A percentile compares a stretch with the other conserved stretches of the same genome.
These are phyloP conservation scores for Prototheca wickerhamii DNA, from an alignment of 163 green algal species.

Conservation along the genomic window DNA sequence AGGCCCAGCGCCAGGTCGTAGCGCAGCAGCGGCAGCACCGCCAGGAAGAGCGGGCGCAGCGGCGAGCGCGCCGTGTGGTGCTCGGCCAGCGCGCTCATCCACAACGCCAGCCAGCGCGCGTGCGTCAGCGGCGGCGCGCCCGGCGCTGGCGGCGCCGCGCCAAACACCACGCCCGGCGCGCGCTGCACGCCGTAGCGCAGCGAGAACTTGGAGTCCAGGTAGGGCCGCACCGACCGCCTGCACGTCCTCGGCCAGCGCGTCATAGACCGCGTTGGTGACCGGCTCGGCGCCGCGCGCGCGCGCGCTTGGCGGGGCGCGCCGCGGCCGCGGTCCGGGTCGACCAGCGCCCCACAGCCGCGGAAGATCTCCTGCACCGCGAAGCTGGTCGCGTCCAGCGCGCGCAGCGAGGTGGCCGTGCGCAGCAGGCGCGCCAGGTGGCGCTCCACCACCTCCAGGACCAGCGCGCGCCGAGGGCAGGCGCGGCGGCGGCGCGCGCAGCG, in stretches of 20 bases:
- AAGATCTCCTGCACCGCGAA: slow-evolving; percentile 60
- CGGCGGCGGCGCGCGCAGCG: slow-evolving; percentile 28
- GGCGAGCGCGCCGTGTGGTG: slow-evolving; percentile 9
- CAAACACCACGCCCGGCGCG: slow-evolving; percentile 40
- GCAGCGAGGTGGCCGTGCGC: slow-evolving; percentile 55
- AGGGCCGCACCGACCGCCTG: slow-evolving; percentile 63
- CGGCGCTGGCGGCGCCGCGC: neutral
- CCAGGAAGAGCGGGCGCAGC: slow-evolving; percentile 43
- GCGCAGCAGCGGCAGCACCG: slow-evolving; percentile 46
- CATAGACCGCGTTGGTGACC: slow-evolving; percentile 42
- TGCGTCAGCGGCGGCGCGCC: neutral
- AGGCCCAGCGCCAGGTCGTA: slow-evolving; percentile 64
- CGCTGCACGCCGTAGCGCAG: slow-evolving; percentile 15
- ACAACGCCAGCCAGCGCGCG: slow-evolving; percentile 59
- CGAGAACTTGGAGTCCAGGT: slow-evolving; percentile 71
- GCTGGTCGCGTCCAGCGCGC: slow-evolving; percentile 63
- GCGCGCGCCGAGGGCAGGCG: slow-evolving; percentile 16
- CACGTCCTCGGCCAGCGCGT: slow-evolving; percentile 42
- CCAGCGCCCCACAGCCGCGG: neutral
- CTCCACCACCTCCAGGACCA: slow-evolving; percentile 48
- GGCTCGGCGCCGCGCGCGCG: slow-evolving; percentile 3
- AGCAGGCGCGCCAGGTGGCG: slow-evolving; percentile 73
- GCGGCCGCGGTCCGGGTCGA: neutral
- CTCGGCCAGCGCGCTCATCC: slow-evolving; percentile 53
- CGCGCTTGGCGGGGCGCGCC: neutral